These are phyloP conservation scores for Volutella citrinella DNA, from an alignment of 2,329 filamentous ascomycete genomes.

Conservation along the genomic window DNA sequence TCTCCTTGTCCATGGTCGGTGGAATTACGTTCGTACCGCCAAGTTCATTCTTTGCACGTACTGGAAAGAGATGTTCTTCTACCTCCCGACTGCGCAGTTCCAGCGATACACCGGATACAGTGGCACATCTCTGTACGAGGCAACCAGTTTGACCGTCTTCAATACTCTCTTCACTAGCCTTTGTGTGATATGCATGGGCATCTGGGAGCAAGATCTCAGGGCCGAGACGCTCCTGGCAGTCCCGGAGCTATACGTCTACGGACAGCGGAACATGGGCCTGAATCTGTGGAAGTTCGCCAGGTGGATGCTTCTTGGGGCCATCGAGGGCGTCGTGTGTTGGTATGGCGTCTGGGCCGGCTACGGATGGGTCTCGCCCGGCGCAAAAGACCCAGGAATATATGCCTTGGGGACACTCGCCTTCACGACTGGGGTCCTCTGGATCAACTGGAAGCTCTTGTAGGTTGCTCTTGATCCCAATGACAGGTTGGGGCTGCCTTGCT, in stretches of 20 bases:
- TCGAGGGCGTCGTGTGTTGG: slow-evolving; percentile 72
- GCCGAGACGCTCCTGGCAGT: slow-evolving; percentile 87
- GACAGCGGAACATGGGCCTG: slow-evolving; percentile 69
- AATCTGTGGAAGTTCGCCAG: slow-evolving; percentile 70
- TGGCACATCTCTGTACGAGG: slow-evolving; percentile 87
- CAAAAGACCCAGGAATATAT: slow-evolving; percentile 67
- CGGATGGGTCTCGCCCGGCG: slow-evolving; percentile 43
- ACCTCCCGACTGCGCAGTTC: slow-evolving; percentile 79
- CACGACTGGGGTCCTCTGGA: slow-evolving; percentile 66
- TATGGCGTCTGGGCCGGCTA: slow-evolving; percentile 59
- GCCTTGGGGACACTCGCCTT: slow-evolving; percentile 72
- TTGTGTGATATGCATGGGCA: slow-evolving; percentile 82
- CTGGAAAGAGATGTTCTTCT: slow-evolving; percentile 86
- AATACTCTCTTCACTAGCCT: slow-evolving; percentile 93
- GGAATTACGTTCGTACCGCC: slow-evolving; percentile 86
- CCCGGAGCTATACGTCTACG: slow-evolving; percentile 84
- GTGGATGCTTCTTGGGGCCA: slow-evolving; percentile 75
- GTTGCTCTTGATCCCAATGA: slow-evolving; percentile 24
- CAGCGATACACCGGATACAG: slow-evolving; percentile 84
- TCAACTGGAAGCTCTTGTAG: slow-evolving; percentile 74
- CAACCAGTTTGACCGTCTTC: slow-evolving; percentile 83
- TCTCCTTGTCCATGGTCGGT: slow-evolving; percentile 79
- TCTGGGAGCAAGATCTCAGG: slow-evolving; percentile 86
- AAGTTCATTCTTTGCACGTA: slow-evolving; percentile 90
- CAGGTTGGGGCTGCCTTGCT: slow-evolving; percentile 12